Base-by-base conservation (phyloP, 2,329 filamentous ascomycete genomes). In the Geoglossum cookeanum region DNA sequence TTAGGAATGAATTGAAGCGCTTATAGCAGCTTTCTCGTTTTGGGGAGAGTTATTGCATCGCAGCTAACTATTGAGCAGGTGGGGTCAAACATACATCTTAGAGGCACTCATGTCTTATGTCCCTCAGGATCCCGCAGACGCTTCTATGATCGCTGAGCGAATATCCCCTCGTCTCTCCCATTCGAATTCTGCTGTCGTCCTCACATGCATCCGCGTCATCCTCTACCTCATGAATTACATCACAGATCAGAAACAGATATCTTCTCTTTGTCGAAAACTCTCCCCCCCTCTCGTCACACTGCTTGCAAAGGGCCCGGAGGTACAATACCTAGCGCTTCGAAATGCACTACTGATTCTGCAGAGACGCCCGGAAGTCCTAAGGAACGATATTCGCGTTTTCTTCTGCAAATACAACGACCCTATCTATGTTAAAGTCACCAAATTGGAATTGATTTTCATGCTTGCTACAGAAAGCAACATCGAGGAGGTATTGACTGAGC, bases 381-480 rank as follows among this genome's bases (percentile, higher is more conserved):
- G 89, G 61, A 97, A 96, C 70, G 92, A 98, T 69, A 97, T 98
- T 61, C 82, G 92, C 52, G 92, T 98, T 35, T 98, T 98, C 73
- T 98, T 98, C 72, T 98, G 92, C 81, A 98, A 98, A 76, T 98
- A 98, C 72, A 98, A 98, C 69, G 92, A 98, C 67, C 92, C 92
- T 0, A 98, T 98, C 62, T 98, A 97, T 68, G 92, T 98, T 72
- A 98, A 98, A 71, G 92, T 98, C 55, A 98, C 92, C 15, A 98
- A 98, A 71, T 78, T 98, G 55, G 92, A 98, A 71, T 79, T 98
- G 64, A 97, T 98, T 63, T 98, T 98, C 71, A 98, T 97, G 92
- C 78, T 98, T 59, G 92, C 92, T 6, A 95, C 81, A 37, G 89
- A 96, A 70, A 85, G 84, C 65, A 98, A 98, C 68, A 98, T 98